These are phyloP conservation scores for Viola pubescens DNA, from an alignment of 441 rosid species.

Conservation along the genomic window DNA sequence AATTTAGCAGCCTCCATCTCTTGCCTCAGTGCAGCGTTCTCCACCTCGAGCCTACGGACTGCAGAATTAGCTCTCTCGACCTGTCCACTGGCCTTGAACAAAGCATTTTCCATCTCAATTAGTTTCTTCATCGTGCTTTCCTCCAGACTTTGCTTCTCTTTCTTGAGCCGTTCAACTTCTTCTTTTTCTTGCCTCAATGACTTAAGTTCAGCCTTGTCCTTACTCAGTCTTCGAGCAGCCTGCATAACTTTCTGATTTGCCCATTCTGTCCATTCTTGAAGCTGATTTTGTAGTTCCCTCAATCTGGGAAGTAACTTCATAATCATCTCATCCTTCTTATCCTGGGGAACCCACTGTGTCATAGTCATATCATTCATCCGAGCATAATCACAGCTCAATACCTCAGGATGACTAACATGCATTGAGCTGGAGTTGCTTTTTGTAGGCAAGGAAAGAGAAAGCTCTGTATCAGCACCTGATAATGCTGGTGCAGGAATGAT, in stretches of 20 bases:
- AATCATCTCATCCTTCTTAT: constrained; percentile 70
- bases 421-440: constrained; percentile 32
- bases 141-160: constrained; percentile 67
- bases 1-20: constrained; percentile 73
- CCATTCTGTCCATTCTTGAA: constrained; percentile 95
- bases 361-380: constrained; percentile 45
- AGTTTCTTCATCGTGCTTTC: constrained; percentile 81
- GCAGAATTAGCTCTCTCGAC: constrained; percentile 64
- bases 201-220: constrained; percentile 79
- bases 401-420: constrained; percentile 26
- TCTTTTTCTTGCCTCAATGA: constrained; percentile 81
- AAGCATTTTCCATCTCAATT: constrained; percentile 79
- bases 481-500: constrained; percentile 32
- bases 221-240: constrained; percentile 77
- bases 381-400: constrained; percentile 23
- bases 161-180: constrained; percentile 74
- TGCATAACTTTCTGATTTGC: constrained; percentile 96
- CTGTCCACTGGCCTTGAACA: constrained; percentile 69
- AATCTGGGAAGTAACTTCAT: constrained; percentile 57
- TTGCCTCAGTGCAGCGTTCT: constrained; percentile 54
- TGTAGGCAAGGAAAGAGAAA: constrained; percentile 50
- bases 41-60: constrained; percentile 69
- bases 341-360: constrained; percentile 51
- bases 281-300: constrained; percentile 57
- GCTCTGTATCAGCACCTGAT: constrained; percentile 46